Base-by-base conservation (phyloP, 2,329 filamentous ascomycete species). In the Hymenoscyphus linearis region DNA sequence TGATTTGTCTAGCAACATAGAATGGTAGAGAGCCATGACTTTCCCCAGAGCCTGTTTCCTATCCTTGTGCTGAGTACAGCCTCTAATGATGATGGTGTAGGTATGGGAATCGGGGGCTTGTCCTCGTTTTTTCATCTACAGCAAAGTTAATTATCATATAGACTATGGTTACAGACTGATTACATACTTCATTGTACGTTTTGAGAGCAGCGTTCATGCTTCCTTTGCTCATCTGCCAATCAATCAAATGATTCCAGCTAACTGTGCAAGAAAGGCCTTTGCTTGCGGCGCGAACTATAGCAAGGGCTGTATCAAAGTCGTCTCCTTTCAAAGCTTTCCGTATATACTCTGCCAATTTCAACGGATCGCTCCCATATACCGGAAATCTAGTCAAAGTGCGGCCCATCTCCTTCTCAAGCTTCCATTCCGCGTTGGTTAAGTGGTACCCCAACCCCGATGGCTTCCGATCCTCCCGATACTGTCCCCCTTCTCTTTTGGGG, bases 121-220 rank as follows among this genome's bases (percentile, higher is more conserved):
- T 4, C 81, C 87, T 64, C 92, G 84, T 77, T 98, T 98, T 78
- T 98, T 99, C 93, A 99, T 98, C 89, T 91, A 37, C 50, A 60
- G 6, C 18, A 25, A 12, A 55, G 70, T 58, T 69, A 66, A 55
- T 62, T 56, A 61, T 31, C 12, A 26, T 27, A 22, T 1, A 9
- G 22, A 35, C 53, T 64, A 26, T n/a, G 6, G 44, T 13, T n/a
- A 44, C 6, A 52, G 14, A 58, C 16, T 47, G 2, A 40, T 13
- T 44, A 70, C 79, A 65, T 74, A 90, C 89, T 74, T 98, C 93
- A 74, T 97, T 96, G 77, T 86, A 97, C n/a, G 91, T 79, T 75
- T 89, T 92, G 61, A 96, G 76, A 18, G 90, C 93, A 22, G 79
- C 76, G 62, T 81, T 80, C 36, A 91, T 74, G 57, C 81, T 80